These are phyloP conservation scores for Trypanosoma avium DNA, from an alignment of 208 protist species.

Conservation along the genomic window DNA sequence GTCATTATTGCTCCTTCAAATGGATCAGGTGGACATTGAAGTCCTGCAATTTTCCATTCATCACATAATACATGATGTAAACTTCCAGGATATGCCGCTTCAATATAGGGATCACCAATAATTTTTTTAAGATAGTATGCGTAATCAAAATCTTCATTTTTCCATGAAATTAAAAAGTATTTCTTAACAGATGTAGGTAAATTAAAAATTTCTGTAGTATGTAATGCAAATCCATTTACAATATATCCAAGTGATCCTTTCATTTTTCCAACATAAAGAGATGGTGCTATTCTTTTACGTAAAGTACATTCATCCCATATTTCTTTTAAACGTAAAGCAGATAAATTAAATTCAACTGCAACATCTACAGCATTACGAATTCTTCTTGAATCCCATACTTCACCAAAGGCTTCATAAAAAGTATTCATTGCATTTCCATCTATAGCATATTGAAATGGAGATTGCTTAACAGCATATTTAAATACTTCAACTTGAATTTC, in stretches of 20 bases:
- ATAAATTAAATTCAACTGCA: conserved; percentile 35
- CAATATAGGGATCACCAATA: conserved; percentile 40
- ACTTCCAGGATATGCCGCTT: conserved; percentile 24
- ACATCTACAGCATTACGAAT: conserved; percentile 37
- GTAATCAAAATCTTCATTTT: conserved; percentile 16
- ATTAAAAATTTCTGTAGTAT: conserved; percentile 44
- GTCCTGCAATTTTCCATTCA: conserved; percentile 27
- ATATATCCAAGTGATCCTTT: conserved; percentile 28
- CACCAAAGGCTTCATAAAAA: conserved; percentile 29
- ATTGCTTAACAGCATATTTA: conserved; percentile 43
- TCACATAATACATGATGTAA: conserved; percentile 26
- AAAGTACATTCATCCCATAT: conserved; percentile 34
- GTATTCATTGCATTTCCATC: conserved; percentile 9
- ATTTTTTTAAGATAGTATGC: conserved; percentile 23
- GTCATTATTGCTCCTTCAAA: conserved; percentile 58
- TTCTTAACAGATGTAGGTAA: conserved; percentile 30
- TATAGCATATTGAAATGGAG: conserved; percentile 33
- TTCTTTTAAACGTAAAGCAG: conserved; percentile 25
- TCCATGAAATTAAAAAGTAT: conserved; percentile 53
- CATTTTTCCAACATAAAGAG: conserved; percentile 47
- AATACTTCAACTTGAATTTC: conserved; percentile 42
- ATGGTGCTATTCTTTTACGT: conserved; percentile 29
- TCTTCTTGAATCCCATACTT: conserved; percentile 19
- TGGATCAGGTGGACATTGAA: conserved; percentile 26
- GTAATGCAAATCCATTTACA: conserved; percentile 58